Conservation (phyloP, 2,329 filamentous ascomycete species). For the Monilinia polystroma region DNA sequence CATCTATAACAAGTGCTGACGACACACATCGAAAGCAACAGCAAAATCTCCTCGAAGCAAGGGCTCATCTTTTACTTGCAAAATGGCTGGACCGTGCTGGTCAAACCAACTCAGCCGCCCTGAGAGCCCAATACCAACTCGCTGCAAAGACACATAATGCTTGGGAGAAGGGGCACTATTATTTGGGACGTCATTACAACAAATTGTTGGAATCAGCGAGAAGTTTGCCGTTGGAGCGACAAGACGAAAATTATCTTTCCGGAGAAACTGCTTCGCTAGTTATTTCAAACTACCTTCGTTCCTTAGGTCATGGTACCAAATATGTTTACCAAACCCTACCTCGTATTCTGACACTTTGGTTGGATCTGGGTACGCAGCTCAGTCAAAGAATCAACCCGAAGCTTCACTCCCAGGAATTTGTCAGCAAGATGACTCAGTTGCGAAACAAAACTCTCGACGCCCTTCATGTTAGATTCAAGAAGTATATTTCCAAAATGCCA, state of each 20-base stretch:
- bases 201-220: slow-evolving; percentile 92
- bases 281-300: slow-evolving; percentile 89
- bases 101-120: slow-evolving; percentile 78
- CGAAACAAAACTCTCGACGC: slow-evolving; percentile 65
- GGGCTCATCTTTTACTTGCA: slow-evolving; percentile 83
- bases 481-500: slow-evolving; percentile 71
- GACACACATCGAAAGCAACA: slow-evolving; percentile 40
- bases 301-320: slow-evolving; percentile 84
- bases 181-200: slow-evolving; percentile 94
- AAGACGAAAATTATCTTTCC: slow-evolving; percentile 71
- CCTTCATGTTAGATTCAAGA: slow-evolving; percentile 73
- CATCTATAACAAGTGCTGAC: slow-evolving; percentile 28
- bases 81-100: slow-evolving; percentile 98
- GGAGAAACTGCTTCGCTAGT: slow-evolving; percentile 86
- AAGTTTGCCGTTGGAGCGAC: slow-evolving; percentile 69
- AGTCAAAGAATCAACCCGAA: slow-evolving; percentile 57
- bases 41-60: slow-evolving; percentile 63
- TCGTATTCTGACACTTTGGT: slow-evolving; percentile 87
- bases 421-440: slow-evolving; percentile 53
- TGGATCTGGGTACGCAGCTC: slow-evolving; percentile 80
- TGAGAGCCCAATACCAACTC: slow-evolving; percentile 79
- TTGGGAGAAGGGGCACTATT: slow-evolving; percentile 98
- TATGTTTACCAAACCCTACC: slow-evolving; percentile 95
- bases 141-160: slow-evolving; percentile 67
- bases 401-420: slow-evolving; percentile 47